A percentile compares a stretch with the other conserved stretches of the same genome.
phyloP scores from a whole-genome alignment of 1,284 basidiomycete genomes.

The Puccinia brachypodii region DNA sequence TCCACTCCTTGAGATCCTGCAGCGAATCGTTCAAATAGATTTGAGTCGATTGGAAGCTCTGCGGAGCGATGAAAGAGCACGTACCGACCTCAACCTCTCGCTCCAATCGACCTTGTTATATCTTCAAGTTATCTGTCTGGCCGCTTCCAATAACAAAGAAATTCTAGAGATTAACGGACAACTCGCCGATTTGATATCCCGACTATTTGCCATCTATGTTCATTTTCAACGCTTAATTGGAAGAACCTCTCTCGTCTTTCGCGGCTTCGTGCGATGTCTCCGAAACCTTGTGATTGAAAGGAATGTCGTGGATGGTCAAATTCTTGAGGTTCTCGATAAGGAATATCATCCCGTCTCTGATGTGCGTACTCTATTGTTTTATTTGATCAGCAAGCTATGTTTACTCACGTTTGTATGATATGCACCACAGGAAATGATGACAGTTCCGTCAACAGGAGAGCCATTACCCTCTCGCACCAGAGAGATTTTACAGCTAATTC shows the following conservation, averaged over 20 bases:
- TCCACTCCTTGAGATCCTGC: slow-evolving; percentile 33
- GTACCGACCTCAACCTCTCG: slow-evolving; percentile 7
- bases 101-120: slow-evolving; percentile 22
- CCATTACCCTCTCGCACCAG: slow-evolving; percentile 28
- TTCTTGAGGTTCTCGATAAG: slow-evolving; percentile 43
- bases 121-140: slow-evolving; percentile 39
- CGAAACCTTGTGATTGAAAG: slow-evolving; percentile 38
- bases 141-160: slow-evolving; percentile 16
- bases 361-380: slow-evolving; percentile 10
- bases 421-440: slow-evolving; percentile 4
- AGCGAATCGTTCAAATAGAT: slow-evolving; percentile 27
- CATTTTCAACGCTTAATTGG: slow-evolving; percentile 31
- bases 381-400: not conserved
- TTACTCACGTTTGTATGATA: not conserved
- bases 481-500: slow-evolving; percentile 32
- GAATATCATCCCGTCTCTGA: slow-evolving; percentile 27
- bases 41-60: slow-evolving; percentile 29
- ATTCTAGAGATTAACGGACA: slow-evolving; percentile 38
- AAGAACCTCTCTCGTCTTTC: not conserved
- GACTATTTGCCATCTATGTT: slow-evolving; percentile 23
- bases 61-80: slow-evolving; percentile 19
- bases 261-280: slow-evolving; percentile 29
- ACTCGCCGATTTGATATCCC: slow-evolving; percentile 17
- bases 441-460: not conserved
- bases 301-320: slow-evolving; percentile 16